Evolutionary conservation across 2,329 filamentous ascomycete species (phyloP).

Genomic region (Cadophora sp.): DNA sequence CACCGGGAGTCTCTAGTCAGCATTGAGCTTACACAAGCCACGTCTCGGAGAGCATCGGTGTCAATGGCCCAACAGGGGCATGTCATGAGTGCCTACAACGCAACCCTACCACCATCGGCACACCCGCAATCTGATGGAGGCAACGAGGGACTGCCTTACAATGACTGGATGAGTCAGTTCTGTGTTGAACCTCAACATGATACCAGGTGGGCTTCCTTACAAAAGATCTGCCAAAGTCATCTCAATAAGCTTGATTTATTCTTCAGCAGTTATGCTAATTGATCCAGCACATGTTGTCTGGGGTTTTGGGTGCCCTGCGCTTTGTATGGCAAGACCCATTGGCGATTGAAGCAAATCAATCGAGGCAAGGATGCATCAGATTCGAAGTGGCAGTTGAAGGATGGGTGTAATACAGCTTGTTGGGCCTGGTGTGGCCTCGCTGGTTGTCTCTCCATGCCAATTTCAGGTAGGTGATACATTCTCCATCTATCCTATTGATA

Average conservation of each 20-base stretch:
- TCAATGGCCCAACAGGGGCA: slow-evolving; percentile 11
- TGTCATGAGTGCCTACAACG: slow-evolving; percentile 7
- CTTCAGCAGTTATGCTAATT: background rate
- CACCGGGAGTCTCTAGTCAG: slow-evolving; percentile 26
- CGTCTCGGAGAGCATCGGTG: background rate
- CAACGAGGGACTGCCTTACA: slow-evolving; percentile 19
- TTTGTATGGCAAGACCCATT: slow-evolving; percentile 51
- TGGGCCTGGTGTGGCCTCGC: slow-evolving; percentile 45
- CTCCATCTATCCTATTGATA: background rate
- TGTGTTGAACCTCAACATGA: slow-evolving; percentile 46
- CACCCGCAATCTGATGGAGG: slow-evolving; percentile 1
- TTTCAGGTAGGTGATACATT: slow-evolving; percentile 3
- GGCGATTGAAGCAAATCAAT: slow-evolving; percentile 49
- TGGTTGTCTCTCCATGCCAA: background rate
- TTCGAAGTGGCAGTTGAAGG: slow-evolving; percentile 44
- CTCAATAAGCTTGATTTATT: background rate
- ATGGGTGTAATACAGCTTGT: slow-evolving; percentile 49
- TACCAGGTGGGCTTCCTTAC: slow-evolving; percentile 20
- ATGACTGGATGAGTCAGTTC: slow-evolving; percentile 48
- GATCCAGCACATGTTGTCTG: slow-evolving; percentile 45
- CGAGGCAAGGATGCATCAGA: slow-evolving; percentile 50
- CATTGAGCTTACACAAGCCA: slow-evolving; percentile 2
- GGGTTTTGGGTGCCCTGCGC: slow-evolving; percentile 52
- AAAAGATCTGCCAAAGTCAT: background rate
- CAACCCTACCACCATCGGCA: background rate